Base-by-base conservation (phyloP, 257 asterid species). In the Solanum sejunctum region DNA sequence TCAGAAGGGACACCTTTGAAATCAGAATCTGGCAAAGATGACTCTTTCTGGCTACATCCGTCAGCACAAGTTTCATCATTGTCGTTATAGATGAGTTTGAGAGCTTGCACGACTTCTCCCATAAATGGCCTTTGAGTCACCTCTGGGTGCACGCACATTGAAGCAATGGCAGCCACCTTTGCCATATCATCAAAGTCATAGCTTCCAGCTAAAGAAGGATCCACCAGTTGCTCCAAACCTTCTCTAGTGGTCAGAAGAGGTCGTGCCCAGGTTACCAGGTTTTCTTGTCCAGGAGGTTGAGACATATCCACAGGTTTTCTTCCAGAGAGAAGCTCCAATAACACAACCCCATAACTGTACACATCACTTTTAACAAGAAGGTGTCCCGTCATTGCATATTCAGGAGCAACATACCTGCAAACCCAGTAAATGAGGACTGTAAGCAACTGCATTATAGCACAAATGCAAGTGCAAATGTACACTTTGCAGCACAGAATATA, bases 81-180 rank as follows among this genome's bases (percentile, higher is more conserved):
- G 83, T 96, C 97, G 3, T 93, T 93, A 90, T 91, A 96, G 83
- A 96, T 93, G 86, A 96, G 99, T 89, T 96, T 96, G 58, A 96
- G 97, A 5, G 99, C 98, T 90, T 96, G 99, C 63, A 96, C 98
- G 0, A 93, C 98, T 90, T 96, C 99, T 43, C 99, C 98, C 99
- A 96, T 96, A 86, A 96, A 96, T 17, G 99, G 98, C 39, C 99
- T 84, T 20, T 94, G 97, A 83, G 98, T 93, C 80, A 96, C 99
- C 95, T 94, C 97, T 1, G 97, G 91, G 89, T 93, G 99, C 47
- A 96, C 99, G 49, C 99, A 96, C 97, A 94, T 93, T 36, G 97
- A 94, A 84, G 98, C 98, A 72, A 96, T 95, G 56, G 98, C 94
- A 21, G 97, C 99, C 66, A 96, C 98, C 86, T 92, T 96, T 15